Evolutionary conservation across 495 filamentous ascomycete genomes (phyloP), one percentile per base, ranked within the genome.

Genomic region (Aspergillus incahuasiensis): DNA sequence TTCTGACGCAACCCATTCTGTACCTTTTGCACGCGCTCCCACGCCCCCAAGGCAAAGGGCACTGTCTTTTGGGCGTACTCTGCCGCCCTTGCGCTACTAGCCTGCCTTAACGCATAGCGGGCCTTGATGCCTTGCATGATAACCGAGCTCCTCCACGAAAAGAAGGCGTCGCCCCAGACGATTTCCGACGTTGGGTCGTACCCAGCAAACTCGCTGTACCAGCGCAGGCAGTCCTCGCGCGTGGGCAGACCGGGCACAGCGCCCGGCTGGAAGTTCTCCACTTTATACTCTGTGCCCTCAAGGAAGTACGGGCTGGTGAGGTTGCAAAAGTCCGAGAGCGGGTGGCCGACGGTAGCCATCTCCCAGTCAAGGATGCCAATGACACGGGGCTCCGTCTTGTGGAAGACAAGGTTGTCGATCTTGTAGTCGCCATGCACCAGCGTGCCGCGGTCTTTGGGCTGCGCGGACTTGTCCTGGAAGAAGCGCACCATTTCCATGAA

Each of bases 361-460:
- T 96, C 92, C 92, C 92, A 96, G 73, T 98, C 94, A 6, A 97
- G 73, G 46, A 97, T 90, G 6, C 92, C 94, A 72, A 97, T 92
- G 11, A 97, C 92, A 44, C 85, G 70, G 12, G 94, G 83, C 70
- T 95, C 90, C 0, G 85, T 91, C 71, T 87, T 85, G 71, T 95
- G 90, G 68, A 92, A 98, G 42, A 98, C 87, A 55, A 97, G 73
- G 63, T 98, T 98, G 69, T 98, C 94, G 64, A 98, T 92, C 74
- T 98, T 98, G 75, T 92, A 98, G 63, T 98, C 94, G 22, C 94
- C 94, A 63, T 98, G 94, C 22, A 98, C 84, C 19, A 96, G 76
- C 2, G 85, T 86, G 20, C 82, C 84, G 40, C 88, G 77, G 63
- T 97, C 92, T 28, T 76, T 78, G 2, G 94, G 92, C 66, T 95